Evolutionary conservation across 176 grass and related monocot species (phyloP).

Genomic region (Ensete glaucum): DNA sequence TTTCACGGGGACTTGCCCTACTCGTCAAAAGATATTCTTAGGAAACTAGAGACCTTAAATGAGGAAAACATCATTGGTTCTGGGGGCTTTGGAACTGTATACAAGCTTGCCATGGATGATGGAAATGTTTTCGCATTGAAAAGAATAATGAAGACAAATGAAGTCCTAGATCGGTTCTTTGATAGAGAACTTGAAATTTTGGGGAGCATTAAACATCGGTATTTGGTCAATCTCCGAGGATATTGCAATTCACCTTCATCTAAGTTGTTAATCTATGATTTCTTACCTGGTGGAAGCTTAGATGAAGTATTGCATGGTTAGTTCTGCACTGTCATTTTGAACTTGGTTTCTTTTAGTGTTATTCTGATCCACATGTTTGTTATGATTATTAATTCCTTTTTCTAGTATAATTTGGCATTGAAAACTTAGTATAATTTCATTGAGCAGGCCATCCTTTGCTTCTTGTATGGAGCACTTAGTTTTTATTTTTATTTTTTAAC

Average conservation of each 20-base stretch:
- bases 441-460: background rate
- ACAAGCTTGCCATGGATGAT: conserved; percentile 96
- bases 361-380: background rate
- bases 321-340: conserved; percentile 11
- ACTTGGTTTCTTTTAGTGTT: background rate
- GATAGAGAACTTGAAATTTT: conserved; percentile 99
- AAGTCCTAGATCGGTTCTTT: conserved; percentile 79
- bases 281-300: conserved; percentile 86
- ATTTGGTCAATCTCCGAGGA: conserved; percentile 97
- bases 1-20: conserved; percentile 98
- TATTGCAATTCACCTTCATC: conserved; percentile 94
- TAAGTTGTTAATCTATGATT: conserved; percentile 96
- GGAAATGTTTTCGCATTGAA: conserved; percentile 88
- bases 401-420: background rate
- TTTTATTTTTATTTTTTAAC: background rate
- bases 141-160: conserved; percentile 97
- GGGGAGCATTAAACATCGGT: conserved; percentile 95
- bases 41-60: conserved; percentile 72
- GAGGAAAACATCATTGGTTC: conserved; percentile 80
- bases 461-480: background rate
- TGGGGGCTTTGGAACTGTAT: conserved; percentile 92
- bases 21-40: conserved; percentile 91
- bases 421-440: background rate
- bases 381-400: background rate
- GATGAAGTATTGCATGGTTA: conserved; percentile 91